These are phyloP conservation scores for Cladophialophora immunda DNA, from an alignment of 2,329 filamentous ascomycete genomes.

Conservation along the genomic window DNA sequence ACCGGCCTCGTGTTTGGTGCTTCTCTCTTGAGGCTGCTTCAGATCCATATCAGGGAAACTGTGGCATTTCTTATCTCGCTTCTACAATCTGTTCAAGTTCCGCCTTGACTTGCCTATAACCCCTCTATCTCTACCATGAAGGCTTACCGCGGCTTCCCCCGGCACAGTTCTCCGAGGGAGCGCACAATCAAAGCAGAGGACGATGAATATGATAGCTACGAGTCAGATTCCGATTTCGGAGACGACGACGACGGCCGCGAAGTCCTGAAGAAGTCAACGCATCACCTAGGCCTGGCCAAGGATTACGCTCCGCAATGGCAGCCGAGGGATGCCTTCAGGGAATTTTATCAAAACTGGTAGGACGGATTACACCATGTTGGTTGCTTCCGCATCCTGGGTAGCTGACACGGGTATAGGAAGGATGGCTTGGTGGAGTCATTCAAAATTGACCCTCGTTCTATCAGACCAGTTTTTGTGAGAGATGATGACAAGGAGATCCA, in stretches of 20 bases:
- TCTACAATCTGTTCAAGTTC: too few relatives aligned
- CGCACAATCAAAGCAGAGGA: neutral
- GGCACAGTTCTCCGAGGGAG: neutral
- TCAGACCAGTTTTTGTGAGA: constrained; percentile 20
- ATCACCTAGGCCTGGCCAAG: constrained; percentile 10
- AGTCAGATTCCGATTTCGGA: neutral
- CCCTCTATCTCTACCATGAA: neutral
- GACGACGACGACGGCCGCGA: neutral
- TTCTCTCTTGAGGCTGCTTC: too few relatives aligned
- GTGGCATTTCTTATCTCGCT: too few relatives aligned
- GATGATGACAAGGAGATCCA: constrained; percentile 18
- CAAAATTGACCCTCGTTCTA: constrained; percentile 14
- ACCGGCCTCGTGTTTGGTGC: too few relatives aligned
- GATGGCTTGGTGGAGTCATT: constrained; percentile 33
- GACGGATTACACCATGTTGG: neutral
- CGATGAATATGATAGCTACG: constrained; percentile 1
- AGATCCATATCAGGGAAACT: too few relatives aligned
- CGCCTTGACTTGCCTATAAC: too few relatives aligned
- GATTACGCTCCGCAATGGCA: constrained; percentile 27
- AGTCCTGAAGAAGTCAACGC: neutral
- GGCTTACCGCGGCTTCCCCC: neutral
- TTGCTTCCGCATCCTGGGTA: neutral
- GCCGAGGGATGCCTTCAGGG: constrained; percentile 34
- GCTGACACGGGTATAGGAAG: constrained; percentile 29
- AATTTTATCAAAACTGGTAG: constrained; percentile 39